Evolutionary conservation across 2,329 filamentous ascomycete species (phyloP), one percentile per base, ranked within the genome.

Genomic region (Thelonectria discophora): DNA sequence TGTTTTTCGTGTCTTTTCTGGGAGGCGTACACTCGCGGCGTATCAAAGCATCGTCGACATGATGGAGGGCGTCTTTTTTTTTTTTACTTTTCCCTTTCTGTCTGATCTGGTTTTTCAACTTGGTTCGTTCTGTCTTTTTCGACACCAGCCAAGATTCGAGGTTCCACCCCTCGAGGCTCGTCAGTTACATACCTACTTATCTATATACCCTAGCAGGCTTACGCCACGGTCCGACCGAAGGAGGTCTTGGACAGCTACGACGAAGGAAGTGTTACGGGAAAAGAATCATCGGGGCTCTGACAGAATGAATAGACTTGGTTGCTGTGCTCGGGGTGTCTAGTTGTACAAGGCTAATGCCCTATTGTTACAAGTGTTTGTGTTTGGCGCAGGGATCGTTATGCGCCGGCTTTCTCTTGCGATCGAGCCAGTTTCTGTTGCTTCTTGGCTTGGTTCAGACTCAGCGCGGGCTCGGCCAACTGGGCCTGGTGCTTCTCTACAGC

Each of bases 371-470:
- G 9, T 42, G 9, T 42, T 18, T 8, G 64, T 42, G 58, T 50
- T 62, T 37, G 42, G 60, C 18, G 55, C 55, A 62, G 55, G 43
- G 55, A 62, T 52, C 18, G 17, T 62, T 58, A 68, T 58, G 68
- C 71, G 39, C 69, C 71, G n/a, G 67, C 57, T 57, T 71, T 75
- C 63, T 80, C 75, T 70, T 80, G 82, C 68, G 82, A 84, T 59
- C 82, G 79, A 53, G 78, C 82, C 72, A 86, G 84, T 76, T 90
- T 91, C 64, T 87, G 86, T 62, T 78, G 80, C 80, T 89, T 92
- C 70, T 83, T 84, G 8, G 90, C 90, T 77, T 92, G 90, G 68
- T 82, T 90, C 70, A 91, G 73, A 74, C 90, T 93, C 56, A 86
- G 71, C 15, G 75, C 74, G 21, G 82, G 79, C 17, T 85, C 82